Base-by-base conservation (phyloP, 1,284 basidiomycete genomes). In the Leccinum subfulvum region DNA sequence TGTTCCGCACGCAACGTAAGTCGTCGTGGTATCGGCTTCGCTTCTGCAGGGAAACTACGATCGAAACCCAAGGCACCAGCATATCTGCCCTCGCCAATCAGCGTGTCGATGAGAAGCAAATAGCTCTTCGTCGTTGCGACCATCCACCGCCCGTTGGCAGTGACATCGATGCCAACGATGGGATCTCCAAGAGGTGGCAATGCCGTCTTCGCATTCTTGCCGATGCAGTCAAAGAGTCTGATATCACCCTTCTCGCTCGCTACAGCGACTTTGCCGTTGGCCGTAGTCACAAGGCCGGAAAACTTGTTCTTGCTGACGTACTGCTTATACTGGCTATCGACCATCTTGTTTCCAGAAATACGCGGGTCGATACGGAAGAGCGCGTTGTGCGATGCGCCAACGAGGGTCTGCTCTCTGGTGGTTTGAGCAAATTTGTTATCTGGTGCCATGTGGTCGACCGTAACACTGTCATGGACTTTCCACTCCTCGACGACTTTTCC, bases 171-270 rank as follows among this genome's bases (percentile, higher is more conserved):
- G 35, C 97, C 97, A 58, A 94, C 77, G 71, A 99, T 98, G 51
- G 97, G 94, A 77, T 98, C 95, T 30, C 97, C 96, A 30, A 98
- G 83, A 37, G 95, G 93, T 28, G 97, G 95, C 56, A 99, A 80
- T n/a, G 95, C 95, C 21, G 97, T 99, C 86, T 99, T 99, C 39
- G 97, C 97, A 71, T 95, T 99, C 85, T 98, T 99, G 56, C 97
- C 97, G 68, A 99, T 94, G 59, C 89, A 83, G 76, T 99, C 97
- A 71, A 97, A 99, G 59, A 99, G 80, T 55, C 97, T 85, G 66
- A 99, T 92, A 75, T 99, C 97, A 64, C 97, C 97, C 80, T 98
- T 99, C 78, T 95, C 92, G 69, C 92, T 95, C 14, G 94, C 95
- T 3, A 99, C 92, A 2, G 95, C 97, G 59, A 99, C 82, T 73